These are phyloP conservation scores for Trichosporon ovoides DNA, from an alignment of 1,284 basidiomycete genomes.

Conservation along the genomic window DNA sequence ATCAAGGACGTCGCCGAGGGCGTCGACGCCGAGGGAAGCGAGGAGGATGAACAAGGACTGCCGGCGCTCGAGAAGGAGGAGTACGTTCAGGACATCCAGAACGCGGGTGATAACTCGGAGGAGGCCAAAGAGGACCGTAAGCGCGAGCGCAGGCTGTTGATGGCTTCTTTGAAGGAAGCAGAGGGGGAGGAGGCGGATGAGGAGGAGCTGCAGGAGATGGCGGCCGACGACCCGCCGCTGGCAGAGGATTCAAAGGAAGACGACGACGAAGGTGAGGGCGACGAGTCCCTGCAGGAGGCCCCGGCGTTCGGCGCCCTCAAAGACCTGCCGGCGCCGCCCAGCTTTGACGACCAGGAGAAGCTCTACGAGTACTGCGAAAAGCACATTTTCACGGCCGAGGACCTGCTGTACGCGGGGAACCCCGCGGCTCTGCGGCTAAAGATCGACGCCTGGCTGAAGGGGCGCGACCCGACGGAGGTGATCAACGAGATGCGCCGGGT, in stretches of 20 bases:
- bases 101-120: constrained; percentile 16
- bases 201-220: constrained; percentile 20
- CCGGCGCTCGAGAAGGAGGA: constrained; percentile 46
- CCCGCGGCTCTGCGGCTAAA: constrained; percentile 14
- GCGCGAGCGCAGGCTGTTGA: constrained; percentile 14
- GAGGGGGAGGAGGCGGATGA: constrained; percentile 20
- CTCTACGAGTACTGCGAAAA: constrained; percentile 29
- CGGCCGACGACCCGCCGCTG: constrained; percentile 13
- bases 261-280: constrained; percentile 21
- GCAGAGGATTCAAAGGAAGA: constrained; percentile 18
- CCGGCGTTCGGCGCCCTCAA: not conserved
- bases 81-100: constrained; percentile 18
- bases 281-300: constrained; percentile 9
- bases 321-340: constrained; percentile 11
- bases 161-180: constrained; percentile 12
- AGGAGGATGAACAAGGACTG: constrained; percentile 47
- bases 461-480: constrained; percentile 34
- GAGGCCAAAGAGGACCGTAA: constrained; percentile 10
- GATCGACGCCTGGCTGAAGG: constrained; percentile 33
- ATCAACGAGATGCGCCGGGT: constrained; percentile 56
- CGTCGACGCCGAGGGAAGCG: not conserved
- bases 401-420: constrained; percentile 26
- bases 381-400: constrained; percentile 32
- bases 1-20: constrained; percentile 1
- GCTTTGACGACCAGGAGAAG: constrained; percentile 35